Percentiles rank a stretch among this genome's conserved stretches.
Conservation (phyloP, 192 early-diverging fungal species). For the Mortierella antarctica region DNA sequence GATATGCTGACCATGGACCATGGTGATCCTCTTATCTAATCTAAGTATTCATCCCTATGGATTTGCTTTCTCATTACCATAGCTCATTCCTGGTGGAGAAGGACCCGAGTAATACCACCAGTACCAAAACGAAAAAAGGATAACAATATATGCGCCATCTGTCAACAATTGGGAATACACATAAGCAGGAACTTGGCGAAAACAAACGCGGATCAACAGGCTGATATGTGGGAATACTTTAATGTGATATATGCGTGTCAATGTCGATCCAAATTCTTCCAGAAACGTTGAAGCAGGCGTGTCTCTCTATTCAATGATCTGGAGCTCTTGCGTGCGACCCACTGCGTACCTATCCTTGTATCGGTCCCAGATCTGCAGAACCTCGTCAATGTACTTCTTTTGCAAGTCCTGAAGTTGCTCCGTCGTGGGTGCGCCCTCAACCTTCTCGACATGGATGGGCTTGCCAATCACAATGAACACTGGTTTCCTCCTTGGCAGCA, state of each 20-base stretch:
- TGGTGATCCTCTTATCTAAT: background rate
- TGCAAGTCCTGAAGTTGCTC: constrained; percentile 72
- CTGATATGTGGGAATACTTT: background rate
- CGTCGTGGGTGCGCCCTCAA: constrained; percentile 65
- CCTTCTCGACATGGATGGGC: constrained; percentile 68
- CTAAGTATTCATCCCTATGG: background rate
- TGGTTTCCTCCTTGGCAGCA: constrained; percentile 63
- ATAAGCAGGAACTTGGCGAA: background rate
- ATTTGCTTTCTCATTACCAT: constrained; percentile 4
- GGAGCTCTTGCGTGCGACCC: constrained; percentile 70
- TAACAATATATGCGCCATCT: background rate
- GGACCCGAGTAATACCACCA: constrained; percentile 51
- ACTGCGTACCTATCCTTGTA: constrained; percentile 81
- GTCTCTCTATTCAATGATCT: constrained; percentile 68
- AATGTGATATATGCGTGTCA: no score
- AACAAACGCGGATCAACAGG: background rate
- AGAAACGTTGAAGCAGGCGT: background rate
- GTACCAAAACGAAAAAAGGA: constrained; percentile 5
- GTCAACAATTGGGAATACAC: no score
- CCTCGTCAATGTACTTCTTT: constrained; percentile 72
- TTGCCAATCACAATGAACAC: constrained; percentile 63
- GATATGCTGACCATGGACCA: background rate
- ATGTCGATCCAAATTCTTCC: no score
- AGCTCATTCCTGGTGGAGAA: constrained; percentile 68
- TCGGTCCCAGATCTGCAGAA: constrained; percentile 69